Evolutionary conservation across 768 basidiomycete species (phyloP), one percentile per base, ranked within the genome.

Genomic region (Infundibulicybe gibba): DNA sequence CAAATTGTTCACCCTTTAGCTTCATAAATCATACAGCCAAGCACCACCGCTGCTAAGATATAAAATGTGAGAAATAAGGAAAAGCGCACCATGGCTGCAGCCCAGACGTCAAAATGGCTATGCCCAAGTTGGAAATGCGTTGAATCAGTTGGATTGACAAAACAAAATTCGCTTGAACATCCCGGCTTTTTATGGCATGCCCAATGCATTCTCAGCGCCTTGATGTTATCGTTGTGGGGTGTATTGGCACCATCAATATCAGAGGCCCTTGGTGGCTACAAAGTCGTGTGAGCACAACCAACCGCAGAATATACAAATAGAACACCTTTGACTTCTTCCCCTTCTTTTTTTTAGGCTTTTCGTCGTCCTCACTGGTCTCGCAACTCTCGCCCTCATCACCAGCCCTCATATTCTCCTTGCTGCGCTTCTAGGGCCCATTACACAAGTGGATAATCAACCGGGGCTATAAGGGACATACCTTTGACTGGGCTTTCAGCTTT

Each of bases 61-160:
- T n/a, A n/a, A n/a, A n/a, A n/a, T n/a, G n/a, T n/a, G n/a, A n/a
- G n/a, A n/a, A n/a, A n/a, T n/a, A n/a, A n/a, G n/a, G 21, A 33
- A 20, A 8, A 30, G 21, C 21, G 39, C 35, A 56, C 55, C 42
- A 53, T 53, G 0, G 51, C 55, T 2, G 53, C 43, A 0, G 43
- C 52, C 59, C 55, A 61, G 10, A 47, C 50, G 9, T 54, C 43
- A 8, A 55, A 15, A 5, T 51, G 52, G 5, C 48, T 47, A 20
- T 55, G 50, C 2, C 49, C 50, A 4, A 59, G 30, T 0, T 45
- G 43, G 14, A 53, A 49, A 40, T 59, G 58, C 1, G 48, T 31
- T 0, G 45, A 40, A 0, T 45, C 48, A 1, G 40, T 37, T 14
- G 39, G 32, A n/a, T n/a, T n/a, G 1, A 57, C 8, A 25, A 49